phyloP scores from a whole-genome alignment of 805 yeast species.

The Cyberlindnera sargentensis region DNA sequence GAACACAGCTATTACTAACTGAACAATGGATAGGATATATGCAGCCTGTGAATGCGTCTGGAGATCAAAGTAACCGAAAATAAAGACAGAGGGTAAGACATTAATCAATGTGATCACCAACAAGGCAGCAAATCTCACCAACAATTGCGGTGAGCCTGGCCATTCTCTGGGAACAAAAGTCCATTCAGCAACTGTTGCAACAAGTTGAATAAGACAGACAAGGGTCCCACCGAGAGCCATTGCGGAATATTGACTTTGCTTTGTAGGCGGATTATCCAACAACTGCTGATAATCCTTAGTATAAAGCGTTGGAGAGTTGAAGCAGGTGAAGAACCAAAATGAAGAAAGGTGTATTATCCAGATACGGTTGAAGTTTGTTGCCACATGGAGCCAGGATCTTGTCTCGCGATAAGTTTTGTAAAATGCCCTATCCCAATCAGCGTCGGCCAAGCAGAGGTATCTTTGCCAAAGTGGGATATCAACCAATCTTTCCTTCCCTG shows the following conservation, averaged over 20 bases:
- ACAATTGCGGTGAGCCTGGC: constrained; percentile 63
- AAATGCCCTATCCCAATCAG: constrained; percentile 62
- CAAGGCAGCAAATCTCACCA: constrained; percentile 39
- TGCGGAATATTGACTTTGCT: constrained; percentile 46
- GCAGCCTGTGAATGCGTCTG: constrained; percentile 32
- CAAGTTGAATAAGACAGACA: constrained; percentile 49
- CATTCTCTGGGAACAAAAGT: constrained; percentile 63
- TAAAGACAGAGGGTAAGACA: constrained; percentile 45
- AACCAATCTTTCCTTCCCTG: constrained; percentile 40
- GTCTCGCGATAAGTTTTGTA: constrained; percentile 69
- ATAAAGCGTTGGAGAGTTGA: constrained; percentile 65
- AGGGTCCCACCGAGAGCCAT: constrained; percentile 65
- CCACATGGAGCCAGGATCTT: constrained; percentile 70
- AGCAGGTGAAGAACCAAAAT: constrained; percentile 73
- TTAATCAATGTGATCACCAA: constrained; percentile 38
- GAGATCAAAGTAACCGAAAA: constrained; percentile 36
- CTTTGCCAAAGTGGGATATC: constrained; percentile 47
- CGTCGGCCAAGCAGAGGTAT: constrained; percentile 42
- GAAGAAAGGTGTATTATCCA: constrained; percentile 72
- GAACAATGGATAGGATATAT: constrained; percentile 40
- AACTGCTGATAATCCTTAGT: constrained; percentile 48
- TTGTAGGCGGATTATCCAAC: constrained; percentile 53
- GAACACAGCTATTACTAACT: constrained; percentile 49
- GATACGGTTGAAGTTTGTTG: constrained; percentile 69
- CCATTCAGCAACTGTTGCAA: constrained; percentile 53